Base-by-base conservation (phyloP, 179 eudicot genomes). In the Corrigiola litoralis region DNA sequence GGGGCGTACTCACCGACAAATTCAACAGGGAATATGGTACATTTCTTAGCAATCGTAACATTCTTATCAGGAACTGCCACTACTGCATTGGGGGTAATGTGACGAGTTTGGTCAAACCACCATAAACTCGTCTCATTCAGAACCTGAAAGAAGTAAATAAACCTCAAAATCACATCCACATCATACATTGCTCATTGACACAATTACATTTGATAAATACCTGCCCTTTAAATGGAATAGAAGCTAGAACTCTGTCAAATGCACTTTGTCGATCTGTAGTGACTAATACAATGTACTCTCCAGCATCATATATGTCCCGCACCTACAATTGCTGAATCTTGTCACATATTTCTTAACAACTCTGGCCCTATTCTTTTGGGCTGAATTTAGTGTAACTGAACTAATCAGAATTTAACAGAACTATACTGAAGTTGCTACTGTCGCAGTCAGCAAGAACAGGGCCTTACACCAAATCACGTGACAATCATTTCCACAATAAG, bases 261-360 rank as follows among this genome's bases (percentile, higher is more conserved):
- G 98, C 95, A 79, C 98, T 90, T 68, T 82, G 98, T 40, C 98
- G 79, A 78, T 92, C 97, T 2, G 98, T 92, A 44, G 97, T 92
- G 41, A 92, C 98, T 69, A 92, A 61, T 34, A 92, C 97, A 61
- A 92, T 84, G 65, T 77, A 84, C 66, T 92, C 91, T 64, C 95
- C 95, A 16, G 79, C 87, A 58, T 92, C 98, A 63, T 92, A 92
- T 29, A 90, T 86, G 72, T 92, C 98, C 68, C 98, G 80, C 12
- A 92, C 98, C 98, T 92, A 48, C 80, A 84, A 63, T 67, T 9
- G 32, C 57, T 37, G 16, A 31, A 23, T 31, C 46, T 20, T 34
- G 41, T 73, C 57, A 73, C 18, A 18, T 13, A 6, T 25, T 11
- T 3, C 10, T n/a, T 28, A 4, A n/a, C 20, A 7, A 48, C 24